Conservation (phyloP, 2,329 filamentous ascomycete genomes). For the Rugonectria rugulosa region DNA sequence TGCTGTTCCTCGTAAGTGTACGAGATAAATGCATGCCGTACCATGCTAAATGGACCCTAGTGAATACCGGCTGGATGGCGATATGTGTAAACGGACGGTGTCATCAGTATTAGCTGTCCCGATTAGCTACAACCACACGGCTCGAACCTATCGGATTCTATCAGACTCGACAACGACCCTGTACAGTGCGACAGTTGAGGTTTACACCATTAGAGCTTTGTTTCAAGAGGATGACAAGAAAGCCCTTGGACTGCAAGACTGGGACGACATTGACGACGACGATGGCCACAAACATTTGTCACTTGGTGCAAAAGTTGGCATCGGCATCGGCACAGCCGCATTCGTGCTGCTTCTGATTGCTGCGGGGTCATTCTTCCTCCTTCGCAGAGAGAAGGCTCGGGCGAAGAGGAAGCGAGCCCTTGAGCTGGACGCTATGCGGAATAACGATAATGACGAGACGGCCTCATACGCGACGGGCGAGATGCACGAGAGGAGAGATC, state of each 20-base stretch:
- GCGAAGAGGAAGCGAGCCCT: conserved; percentile 30
- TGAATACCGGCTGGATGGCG: conserved; percentile 45
- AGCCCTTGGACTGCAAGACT: conserved; percentile 44
- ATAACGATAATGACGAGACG: conserved; percentile 14
- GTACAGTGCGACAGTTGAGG: conserved; percentile 47
- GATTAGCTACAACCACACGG: conserved; percentile 46
- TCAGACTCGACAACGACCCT: conserved; percentile 48
- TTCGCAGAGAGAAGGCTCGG: conserved; percentile 33
- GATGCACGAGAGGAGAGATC: conserved; percentile 21
- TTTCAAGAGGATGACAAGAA: conserved; percentile 47
- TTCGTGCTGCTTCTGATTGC: conserved; percentile 42
- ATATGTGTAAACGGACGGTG: conserved; percentile 45
- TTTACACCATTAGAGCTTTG: conserved; percentile 48
- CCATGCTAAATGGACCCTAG: conserved; percentile 36
- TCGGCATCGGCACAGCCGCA: conserved; percentile 43
- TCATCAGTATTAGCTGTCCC: conserved; percentile 48
- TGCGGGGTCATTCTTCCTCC: conserved; percentile 34
- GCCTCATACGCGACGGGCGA: conserved; percentile 27
- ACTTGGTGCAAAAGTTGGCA: conserved; percentile 44
- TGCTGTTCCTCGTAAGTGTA: conserved; percentile 51
- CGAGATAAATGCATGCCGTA: neutral
- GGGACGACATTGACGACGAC: conserved; percentile 40
- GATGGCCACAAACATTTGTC: conserved; percentile 32
- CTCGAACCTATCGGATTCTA: conserved; percentile 44
- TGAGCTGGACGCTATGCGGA: conserved; percentile 36